Base-by-base conservation (phyloP, 1,284 basidiomycete species). In the Termitomyces sp. region DNA sequence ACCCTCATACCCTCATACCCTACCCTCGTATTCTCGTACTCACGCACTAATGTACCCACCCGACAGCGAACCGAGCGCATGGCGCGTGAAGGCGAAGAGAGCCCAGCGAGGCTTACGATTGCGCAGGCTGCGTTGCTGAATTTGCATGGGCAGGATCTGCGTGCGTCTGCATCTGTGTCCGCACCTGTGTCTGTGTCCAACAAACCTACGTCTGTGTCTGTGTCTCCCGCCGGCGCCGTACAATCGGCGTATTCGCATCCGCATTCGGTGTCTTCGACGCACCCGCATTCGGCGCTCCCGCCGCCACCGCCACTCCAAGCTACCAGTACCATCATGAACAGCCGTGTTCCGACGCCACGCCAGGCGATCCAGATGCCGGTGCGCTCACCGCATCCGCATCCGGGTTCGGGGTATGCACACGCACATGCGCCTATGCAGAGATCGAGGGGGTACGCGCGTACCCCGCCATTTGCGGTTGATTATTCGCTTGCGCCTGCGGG, bases 71-170 rank as follows among this genome's bases (percentile, higher is more conserved):
- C 67, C 17, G 78, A 79, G 64, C 73, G 81, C 6, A 61, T 71
- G 17, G 62, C 67, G 6, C 77, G 76, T 52, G 85, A 82, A 48
- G 83, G 74, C 8, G 86, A 86, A 28, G 72, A 75, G 44, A 82
- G 83, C 5, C 80, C 34, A 1, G 51, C 51, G 9, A 77, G 83
- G 15, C 67, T 90, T 33, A 88, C 86, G 7, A 88, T 90, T 62
- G 87, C 87, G 0, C 86, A 88, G 61, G 87, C 87, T 1, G 79
- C 87, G 0, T 66, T 90, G 15, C 77, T 90, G 50, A 90, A 88
- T 64, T 74, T 89, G 40, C 84, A 80, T 53, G 87, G 86, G 1
- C 79, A 84, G 52, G 82, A 86, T 10, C 64, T 70, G 6, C 34
- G 15, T 8, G 34, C n/a, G 34, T n/a, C 61, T 49, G 52, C n/a